Conservation (phyloP, 2,329 filamentous ascomycete genomes). For the Colletotrichum sp. region DNA sequence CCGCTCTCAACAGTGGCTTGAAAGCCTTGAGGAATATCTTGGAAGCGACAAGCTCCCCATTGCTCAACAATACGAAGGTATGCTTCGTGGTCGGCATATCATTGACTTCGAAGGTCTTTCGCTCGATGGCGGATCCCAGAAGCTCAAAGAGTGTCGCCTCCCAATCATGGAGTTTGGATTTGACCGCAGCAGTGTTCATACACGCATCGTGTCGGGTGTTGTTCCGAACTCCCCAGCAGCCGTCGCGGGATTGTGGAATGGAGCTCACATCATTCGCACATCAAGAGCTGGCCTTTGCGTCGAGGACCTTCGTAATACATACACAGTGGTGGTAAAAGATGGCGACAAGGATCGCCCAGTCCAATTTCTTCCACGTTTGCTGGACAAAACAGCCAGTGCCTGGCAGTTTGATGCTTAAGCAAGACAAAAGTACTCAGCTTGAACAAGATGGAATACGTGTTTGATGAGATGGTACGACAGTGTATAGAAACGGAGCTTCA, state of each 20-base stretch:
- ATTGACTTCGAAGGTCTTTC: not conserved
- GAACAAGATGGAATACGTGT: not conserved
- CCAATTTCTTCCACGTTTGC: not conserved
- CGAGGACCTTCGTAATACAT: not conserved
- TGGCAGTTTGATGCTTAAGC: not conserved
- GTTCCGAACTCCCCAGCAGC: not conserved
- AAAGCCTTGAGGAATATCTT: not conserved
- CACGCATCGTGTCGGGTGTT: not conserved
- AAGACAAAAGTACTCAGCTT: not conserved
- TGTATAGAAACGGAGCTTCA: not conserved
- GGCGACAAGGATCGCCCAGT: not conserved
- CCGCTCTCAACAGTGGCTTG: not conserved
- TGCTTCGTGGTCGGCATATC: not conserved
- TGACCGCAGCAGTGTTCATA: not conserved
- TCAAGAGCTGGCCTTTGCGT: not conserved
- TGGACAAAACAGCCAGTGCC: not conserved
- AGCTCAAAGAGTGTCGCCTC: not conserved
- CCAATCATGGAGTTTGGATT: not conserved
- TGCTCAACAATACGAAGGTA: not conserved
- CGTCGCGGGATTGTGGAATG: not conserved
- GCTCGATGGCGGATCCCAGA: not conserved
- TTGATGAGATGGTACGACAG: not conserved
- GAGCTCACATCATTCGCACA: not conserved
- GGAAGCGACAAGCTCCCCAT: not conserved
- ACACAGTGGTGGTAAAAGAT: not conserved